Base-by-base conservation (phyloP, 2,329 filamentous ascomycete genomes). In the Arthrobotrys conoides region DNA sequence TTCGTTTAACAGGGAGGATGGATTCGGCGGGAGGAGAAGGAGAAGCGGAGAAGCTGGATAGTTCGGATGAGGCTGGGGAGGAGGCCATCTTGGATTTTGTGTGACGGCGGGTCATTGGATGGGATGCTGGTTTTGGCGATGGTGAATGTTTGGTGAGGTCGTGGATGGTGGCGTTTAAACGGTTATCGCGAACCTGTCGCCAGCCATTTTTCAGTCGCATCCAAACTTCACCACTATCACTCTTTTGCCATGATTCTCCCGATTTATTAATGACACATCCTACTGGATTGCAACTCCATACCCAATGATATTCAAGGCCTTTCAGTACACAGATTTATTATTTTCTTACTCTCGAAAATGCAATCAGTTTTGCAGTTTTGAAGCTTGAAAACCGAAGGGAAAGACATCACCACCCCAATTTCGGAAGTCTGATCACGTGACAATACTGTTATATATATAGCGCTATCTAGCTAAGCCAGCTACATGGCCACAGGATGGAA, bases 51-150 rank as follows among this genome's bases (percentile, higher is more conserved):
- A 78, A 78, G 68, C 75, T 78, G 53, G 75, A 78, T 41, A 78
- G 68, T 64, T 87, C 86, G 57, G 85, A 86, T 3, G 86, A 85
- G 20, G 84, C 84, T 82, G 87, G 84, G 3, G 86, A 87, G 33
- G 87, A 88, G 3, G 55, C 59, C 68, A 72, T 81, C 76, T 72
- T 72, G 63, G 53, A 22, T 76, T 72, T 67, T 10, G 53, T 57
- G 71, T 76, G 71, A 63, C 67, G 68, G 57, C 46, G 71, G 79
- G 59, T 81, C 77, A 78, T 78, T 48, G 73, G 70, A 51, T 72
- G 44, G 3, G 44, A 20, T 55, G 55, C 38, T 68, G 82, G 82
- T 81, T 10, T 78, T 59, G 70, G 61, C 73, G 80, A 80, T 61
- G 83, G 38, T 38, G 36, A 46, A 48, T 55, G 53, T 36, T 44